These are phyloP conservation scores for Boletus fagicola DNA, from an alignment of 768 basidiomycete genomes.

Conservation along the genomic window DNA sequence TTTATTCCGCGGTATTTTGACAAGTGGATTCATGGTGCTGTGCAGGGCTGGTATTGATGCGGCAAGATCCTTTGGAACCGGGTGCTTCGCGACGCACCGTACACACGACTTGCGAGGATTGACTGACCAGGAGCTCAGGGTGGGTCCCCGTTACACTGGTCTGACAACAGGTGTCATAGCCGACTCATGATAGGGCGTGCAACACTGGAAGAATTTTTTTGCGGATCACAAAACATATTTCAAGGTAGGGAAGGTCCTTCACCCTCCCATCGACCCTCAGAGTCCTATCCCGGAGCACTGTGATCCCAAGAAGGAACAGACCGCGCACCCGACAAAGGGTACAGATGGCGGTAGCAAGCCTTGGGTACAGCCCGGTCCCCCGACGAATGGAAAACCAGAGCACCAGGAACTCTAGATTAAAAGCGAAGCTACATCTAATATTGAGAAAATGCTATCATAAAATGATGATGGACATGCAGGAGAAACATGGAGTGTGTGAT, in stretches of 20 bases:
- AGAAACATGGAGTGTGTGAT: conserved; percentile 24
- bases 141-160: conserved; percentile 36
- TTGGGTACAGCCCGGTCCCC: conserved; percentile 18
- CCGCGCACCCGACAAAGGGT: conserved; percentile 28
- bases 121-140: conserved; percentile 65
- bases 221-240: conserved; percentile 73
- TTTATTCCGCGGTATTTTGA: conserved; percentile 23
- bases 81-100: conserved; percentile 86
- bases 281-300: conserved; percentile 77
- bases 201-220: conserved; percentile 92
- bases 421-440: conserved; percentile 11
- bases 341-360: conserved; percentile 31
- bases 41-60: conserved; percentile 81
- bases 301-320: conserved; percentile 54
- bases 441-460: conserved; percentile 15
- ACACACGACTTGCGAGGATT: conserved; percentile 91
- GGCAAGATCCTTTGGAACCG: conserved; percentile 90
- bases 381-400: conserved; percentile 9
- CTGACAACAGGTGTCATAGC: not conserved
- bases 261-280: conserved; percentile 72
- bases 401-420: conserved; percentile 34
- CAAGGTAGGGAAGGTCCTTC: conserved; percentile 74
- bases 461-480: conserved; percentile 22
- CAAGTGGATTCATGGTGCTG: conserved; percentile 13
- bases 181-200: conserved; percentile 52